Evolutionary conservation across 2,329 filamentous ascomycete species (phyloP).

Genomic region (Pochonia chlamydosporia): DNA sequence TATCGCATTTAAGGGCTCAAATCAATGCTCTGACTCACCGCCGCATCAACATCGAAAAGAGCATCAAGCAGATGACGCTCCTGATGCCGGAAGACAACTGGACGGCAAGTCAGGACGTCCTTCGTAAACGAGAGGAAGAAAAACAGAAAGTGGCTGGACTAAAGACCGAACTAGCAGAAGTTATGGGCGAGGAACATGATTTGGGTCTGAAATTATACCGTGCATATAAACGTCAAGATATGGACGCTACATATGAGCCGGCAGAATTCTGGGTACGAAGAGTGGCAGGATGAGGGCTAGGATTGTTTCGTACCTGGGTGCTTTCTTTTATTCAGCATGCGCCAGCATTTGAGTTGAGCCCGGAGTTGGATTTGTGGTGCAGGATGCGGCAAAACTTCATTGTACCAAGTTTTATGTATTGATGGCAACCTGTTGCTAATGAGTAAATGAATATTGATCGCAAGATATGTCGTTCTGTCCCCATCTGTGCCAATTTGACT

Average conservation of each 20-base stretch:
- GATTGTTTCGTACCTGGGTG: background rate
- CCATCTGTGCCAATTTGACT: no score
- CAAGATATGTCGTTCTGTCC: no score
- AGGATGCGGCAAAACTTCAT: background rate
- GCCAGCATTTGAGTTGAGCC: background rate
- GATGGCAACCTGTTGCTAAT: no score
- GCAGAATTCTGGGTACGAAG: slow-evolving; percentile 73
- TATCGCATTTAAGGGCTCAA: slow-evolving; percentile 60
- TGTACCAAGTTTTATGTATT: no score
- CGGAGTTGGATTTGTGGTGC: background rate
- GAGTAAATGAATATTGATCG: no score
- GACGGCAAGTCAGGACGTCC: slow-evolving; percentile 59
- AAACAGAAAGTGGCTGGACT: slow-evolving; percentile 63
- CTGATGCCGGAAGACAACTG: slow-evolving; percentile 68
- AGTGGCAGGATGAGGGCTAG: slow-evolving; percentile 54
- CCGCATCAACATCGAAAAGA: slow-evolving; percentile 63
- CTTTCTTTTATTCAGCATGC: background rate
- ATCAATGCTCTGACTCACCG: slow-evolving; percentile 61
- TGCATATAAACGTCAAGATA: slow-evolving; percentile 69
- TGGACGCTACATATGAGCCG: slow-evolving; percentile 57
- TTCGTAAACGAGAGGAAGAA: slow-evolving; percentile 48
- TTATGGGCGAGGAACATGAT: slow-evolving; percentile 72
- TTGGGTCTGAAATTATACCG: slow-evolving; percentile 68
- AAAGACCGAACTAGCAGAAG: slow-evolving; percentile 62
- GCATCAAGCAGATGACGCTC: slow-evolving; percentile 72